These are phyloP conservation scores for Aristolochia fimbriata DNA, from an alignment of 164 flowering plant genomes.

Conservation along the genomic window DNA sequence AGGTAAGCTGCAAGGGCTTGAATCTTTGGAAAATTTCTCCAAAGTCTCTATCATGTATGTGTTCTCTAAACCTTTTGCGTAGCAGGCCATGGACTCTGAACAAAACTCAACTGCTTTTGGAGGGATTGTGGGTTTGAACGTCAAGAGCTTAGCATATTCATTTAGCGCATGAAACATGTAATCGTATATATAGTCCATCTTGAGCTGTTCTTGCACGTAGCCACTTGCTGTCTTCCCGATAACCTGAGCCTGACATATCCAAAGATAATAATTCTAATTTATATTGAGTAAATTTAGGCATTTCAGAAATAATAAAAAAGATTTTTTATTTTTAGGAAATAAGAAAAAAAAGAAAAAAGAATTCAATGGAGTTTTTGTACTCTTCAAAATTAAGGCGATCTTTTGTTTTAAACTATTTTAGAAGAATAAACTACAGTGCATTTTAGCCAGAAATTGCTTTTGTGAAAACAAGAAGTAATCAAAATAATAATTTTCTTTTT, in stretches of 20 bases:
- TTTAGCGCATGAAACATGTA: conserved; percentile 55
- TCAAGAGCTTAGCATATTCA: conserved; percentile 47
- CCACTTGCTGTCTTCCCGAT: conserved; percentile 39
- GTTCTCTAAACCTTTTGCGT: conserved; percentile 16
- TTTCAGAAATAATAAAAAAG: background rate
- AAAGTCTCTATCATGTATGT: conserved; percentile 37
- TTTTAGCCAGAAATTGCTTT: no score
- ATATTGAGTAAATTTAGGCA: background rate
- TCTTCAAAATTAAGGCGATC: no score
- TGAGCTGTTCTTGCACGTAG: conserved; percentile 37
- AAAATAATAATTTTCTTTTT: no score
- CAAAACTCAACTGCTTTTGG: conserved; percentile 26
- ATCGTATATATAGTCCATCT: conserved; percentile 51
- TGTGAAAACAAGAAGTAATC: no score
- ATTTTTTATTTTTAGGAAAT: no score
- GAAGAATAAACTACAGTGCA: no score
- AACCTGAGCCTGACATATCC: conserved; percentile 28
- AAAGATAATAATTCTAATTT: background rate
- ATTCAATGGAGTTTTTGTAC: no score
- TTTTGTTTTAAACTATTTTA: no score
- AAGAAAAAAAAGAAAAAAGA: no score
- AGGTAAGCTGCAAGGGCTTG: conserved; percentile 36
- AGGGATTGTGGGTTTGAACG: conserved; percentile 35
- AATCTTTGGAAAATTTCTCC: conserved; percentile 31
- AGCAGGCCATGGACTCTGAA: conserved; percentile 43